Conservation (phyloP, 768 basidiomycete genomes). For the Austroboletus festivus region DNA sequence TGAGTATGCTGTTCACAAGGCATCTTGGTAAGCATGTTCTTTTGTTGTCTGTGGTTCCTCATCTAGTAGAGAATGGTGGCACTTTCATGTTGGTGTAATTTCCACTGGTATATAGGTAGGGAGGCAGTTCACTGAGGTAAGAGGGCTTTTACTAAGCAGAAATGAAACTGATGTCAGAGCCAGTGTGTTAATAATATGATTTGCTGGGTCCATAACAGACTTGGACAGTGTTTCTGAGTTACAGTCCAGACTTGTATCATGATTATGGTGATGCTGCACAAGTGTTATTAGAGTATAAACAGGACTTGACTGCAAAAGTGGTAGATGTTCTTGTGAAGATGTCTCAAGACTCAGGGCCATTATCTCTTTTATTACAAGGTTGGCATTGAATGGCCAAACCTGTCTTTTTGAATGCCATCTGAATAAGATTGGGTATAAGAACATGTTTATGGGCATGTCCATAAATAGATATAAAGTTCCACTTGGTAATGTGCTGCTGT, state of each 20-base stretch:
- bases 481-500: not conserved
- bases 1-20: not conserved
- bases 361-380: slow-evolving; percentile 1
- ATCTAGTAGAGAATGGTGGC: not conserved
- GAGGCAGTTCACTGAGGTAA: not conserved
- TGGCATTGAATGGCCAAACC: slow-evolving; percentile 23
- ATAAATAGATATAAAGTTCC: slow-evolving; percentile 18
- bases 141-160: not conserved
- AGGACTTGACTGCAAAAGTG: slow-evolving; percentile 18
- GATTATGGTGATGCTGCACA: not conserved
- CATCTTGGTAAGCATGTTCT: not conserved
- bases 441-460: slow-evolving; percentile 7
- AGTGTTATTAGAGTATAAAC: not conserved
- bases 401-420: slow-evolving; percentile 27
- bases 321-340: slow-evolving; percentile 11
- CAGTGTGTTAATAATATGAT: not conserved
- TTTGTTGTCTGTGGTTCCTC: not conserved
- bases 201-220: not conserved
- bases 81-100: not conserved
- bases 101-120: not conserved
- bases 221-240: not conserved
- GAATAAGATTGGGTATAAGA: slow-evolving; percentile 21
- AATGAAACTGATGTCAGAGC: slow-evolving; percentile 7
- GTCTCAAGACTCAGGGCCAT: slow-evolving; percentile 10
- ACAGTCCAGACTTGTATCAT: not conserved